Evolutionary conservation across 441 rosid species (phyloP), one percentile per base, ranked within the genome.

Genomic region (Adansonia gregorii): DNA sequence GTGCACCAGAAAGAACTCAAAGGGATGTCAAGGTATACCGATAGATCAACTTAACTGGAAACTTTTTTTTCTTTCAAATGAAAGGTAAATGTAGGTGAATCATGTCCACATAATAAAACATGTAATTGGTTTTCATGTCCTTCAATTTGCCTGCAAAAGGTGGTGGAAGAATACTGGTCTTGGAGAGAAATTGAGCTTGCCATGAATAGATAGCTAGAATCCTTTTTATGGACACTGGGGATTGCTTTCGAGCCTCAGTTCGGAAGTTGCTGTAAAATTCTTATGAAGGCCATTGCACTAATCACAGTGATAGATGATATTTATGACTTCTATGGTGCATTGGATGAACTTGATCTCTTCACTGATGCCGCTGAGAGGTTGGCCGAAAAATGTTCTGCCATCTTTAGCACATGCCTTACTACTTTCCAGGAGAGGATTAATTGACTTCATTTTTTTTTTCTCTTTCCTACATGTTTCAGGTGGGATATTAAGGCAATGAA

Each of bases 121-220:
- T 66, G 15, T 41, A 17, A 66, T 43, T 43, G 70, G 51, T n/a
- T 66, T 66, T 66, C 51, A 66, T 8, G 52, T 41, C 70, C 24
- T 3, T 41, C 8, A 66, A 43, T 66, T 41, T 66, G 24, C 24
- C 27, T 66, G 52, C 66, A 19, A 66, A 17, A 85, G 88, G 76
- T 89, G 92, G 90, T 86, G 90, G 87, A 76, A 72, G 76, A 81
- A 79, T 65, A 49, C 80, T 35, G 83, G 79, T 14, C 65, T 85
- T n/a, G 75, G 79, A 10, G 82, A 87, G 59, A 82, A 67, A 1
- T 19, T 86, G 17, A 73, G 71, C 15, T 89, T 48, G 59, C 87
- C 0, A 82, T 89, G 74, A 88, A 89, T 74, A 83, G 86, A 24
- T 67, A 85, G 74, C 20, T 63, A 41, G 88, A 85, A 66, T 70